Evolutionary conservation across 306 rosid species (phyloP).

Genomic region (Rosa multiflora): DNA sequence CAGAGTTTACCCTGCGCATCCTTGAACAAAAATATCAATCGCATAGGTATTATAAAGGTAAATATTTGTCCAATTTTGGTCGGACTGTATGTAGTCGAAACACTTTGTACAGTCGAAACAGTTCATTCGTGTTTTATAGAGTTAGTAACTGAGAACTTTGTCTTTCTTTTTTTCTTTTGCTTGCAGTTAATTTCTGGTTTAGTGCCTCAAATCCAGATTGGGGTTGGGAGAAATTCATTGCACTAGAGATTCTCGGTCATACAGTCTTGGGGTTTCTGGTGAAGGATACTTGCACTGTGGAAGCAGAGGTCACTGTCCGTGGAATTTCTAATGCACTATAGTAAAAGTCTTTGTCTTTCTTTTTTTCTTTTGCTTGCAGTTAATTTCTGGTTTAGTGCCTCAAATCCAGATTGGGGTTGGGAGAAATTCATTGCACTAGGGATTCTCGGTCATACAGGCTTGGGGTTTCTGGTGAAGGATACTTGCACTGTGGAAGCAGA

Average conservation of each 20-base stretch:
- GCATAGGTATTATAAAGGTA: slow-evolving; percentile 43
- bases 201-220: slow-evolving; percentile 21
- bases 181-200: slow-evolving; percentile 51
- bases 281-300: slow-evolving; percentile 36
- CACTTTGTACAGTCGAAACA: neutral
- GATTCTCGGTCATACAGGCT: slow-evolving; percentile 17
- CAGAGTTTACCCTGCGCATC: slow-evolving; percentile 35
- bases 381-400: slow-evolving; percentile 41
- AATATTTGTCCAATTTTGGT: neutral
- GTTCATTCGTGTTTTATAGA: neutral
- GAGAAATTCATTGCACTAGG: slow-evolving; percentile 20
- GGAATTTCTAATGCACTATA: slow-evolving; percentile 32
- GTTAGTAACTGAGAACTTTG: neutral
- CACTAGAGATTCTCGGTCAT: slow-evolving; percentile 16
- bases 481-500: slow-evolving; percentile 48
- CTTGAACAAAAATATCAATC: slow-evolving; percentile 33
- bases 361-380: slow-evolving; percentile 28
- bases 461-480: slow-evolving; percentile 38
- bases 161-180: neutral
- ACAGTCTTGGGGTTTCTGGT: slow-evolving; percentile 30
- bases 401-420: slow-evolving; percentile 25
- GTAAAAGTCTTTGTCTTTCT: neutral
- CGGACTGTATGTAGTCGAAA: too few species aligned
- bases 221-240: slow-evolving; percentile 30
- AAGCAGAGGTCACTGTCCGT: slow-evolving; percentile 50